phyloP scores from a whole-genome alignment of 2,329 filamentous ascomycete genomes.

The Byssothecium circinans region DNA sequence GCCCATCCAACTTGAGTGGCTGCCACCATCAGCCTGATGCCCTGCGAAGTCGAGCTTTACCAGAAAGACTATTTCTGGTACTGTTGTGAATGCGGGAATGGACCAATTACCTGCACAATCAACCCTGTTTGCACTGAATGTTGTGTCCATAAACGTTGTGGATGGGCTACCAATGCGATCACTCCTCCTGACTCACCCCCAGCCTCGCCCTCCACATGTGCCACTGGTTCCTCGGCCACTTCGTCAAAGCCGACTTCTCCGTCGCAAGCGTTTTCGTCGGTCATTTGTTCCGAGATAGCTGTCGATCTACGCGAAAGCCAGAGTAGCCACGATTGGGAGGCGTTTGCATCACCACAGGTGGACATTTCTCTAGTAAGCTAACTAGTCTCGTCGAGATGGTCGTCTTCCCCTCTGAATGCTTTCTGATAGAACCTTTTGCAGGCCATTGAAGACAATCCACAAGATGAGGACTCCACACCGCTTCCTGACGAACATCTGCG shows the following conservation, averaged over 20 bases:
- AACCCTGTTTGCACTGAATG: neutral
- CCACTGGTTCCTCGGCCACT: too few species aligned
- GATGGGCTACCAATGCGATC: neutral
- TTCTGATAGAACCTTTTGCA: too few species aligned
- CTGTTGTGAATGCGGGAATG: constrained; percentile 6
- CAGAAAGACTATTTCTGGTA: constrained; percentile 1
- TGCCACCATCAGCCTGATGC: constrained; percentile 2
- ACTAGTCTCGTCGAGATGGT: neutral
- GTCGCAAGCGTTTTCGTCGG: neutral
- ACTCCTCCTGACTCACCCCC: neutral
- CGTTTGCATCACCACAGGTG: neutral
- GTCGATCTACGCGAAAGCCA: neutral
- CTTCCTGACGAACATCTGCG: too few species aligned
- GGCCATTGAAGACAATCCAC: too few species aligned
- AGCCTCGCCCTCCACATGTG: neutral
- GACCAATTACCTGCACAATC: neutral
- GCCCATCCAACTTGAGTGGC: neutral
- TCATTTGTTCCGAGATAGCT: neutral
- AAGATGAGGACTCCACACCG: too few species aligned
- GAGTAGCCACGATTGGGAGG: neutral
- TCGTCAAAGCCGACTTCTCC: neutral
- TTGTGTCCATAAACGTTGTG: neutral
- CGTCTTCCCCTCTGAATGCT: neutral
- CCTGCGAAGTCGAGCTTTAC: neutral
- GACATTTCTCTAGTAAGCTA: neutral